These are phyloP conservation scores for Venturia oleaginea DNA, from an alignment of 2,329 filamentous ascomycete genomes.

Conservation along the genomic window DNA sequence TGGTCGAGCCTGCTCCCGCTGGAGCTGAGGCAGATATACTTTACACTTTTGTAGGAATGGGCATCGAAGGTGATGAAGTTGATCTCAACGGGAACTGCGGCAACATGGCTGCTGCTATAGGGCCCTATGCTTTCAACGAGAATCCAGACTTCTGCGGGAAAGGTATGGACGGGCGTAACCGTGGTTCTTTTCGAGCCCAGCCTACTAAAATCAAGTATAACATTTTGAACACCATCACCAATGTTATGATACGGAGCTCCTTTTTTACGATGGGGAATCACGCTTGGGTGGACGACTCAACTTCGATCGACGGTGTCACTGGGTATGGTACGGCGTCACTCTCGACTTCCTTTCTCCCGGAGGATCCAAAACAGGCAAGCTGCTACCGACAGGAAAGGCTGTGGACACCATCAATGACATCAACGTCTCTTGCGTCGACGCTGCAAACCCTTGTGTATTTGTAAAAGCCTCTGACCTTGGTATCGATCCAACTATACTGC, in stretches of 20 bases:
- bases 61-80: conserved; percentile 50
- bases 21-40: conserved; percentile 49
- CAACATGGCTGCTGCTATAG: conserved; percentile 62
- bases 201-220: conserved; percentile 31
- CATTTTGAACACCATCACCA: conserved; percentile 64
- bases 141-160: conserved; percentile 29
- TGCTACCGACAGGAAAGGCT: conserved; percentile 50
- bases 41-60: conserved; percentile 63
- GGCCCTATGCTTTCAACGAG: conserved; percentile 54
- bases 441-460: conserved; percentile 56
- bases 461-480: conserved; percentile 46
- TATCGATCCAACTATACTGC: conserved; percentile 42
- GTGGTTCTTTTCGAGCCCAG: conserved; percentile 29
- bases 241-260: conserved; percentile 50
- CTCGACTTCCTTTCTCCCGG: conserved; percentile 55
- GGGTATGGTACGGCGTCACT: conserved; percentile 49
- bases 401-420: conserved; percentile 44
- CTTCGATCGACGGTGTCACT: conserved; percentile 55
- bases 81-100: conserved; percentile 65
- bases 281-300: conserved; percentile 43
- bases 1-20: conserved; percentile 40
- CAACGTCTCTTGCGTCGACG: conserved; percentile 51
- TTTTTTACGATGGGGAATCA: conserved; percentile 45
- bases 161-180: conserved; percentile 19
- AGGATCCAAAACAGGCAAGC: conserved; percentile 53